A percentile compares a stretch with the other conserved stretches of the same genome.
phyloP scores from a whole-genome alignment of 2,329 filamentous ascomycete species.

The Penicillium sp. region DNA sequence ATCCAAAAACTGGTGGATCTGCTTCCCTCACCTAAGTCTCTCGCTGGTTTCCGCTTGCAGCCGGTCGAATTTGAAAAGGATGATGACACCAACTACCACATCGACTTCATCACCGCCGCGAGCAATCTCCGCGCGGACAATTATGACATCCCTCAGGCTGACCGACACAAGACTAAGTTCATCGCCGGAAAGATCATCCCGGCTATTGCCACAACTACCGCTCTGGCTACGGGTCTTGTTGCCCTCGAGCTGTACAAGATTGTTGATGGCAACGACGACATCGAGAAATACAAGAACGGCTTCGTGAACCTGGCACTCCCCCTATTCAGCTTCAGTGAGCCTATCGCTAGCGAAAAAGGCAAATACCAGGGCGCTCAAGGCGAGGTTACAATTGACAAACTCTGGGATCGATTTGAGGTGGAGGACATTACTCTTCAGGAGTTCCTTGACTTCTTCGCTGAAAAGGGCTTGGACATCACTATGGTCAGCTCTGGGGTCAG shows the following conservation, averaged over 20 bases:
- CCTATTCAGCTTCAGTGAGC: constrained; percentile 98
- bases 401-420: constrained; percentile 96
- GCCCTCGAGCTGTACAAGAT: constrained; percentile 94
- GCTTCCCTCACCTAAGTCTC: constrained; percentile 72
- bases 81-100: constrained; percentile 95
- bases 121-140: constrained; percentile 96
- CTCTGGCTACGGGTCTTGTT: constrained; percentile 89
- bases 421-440: constrained; percentile 79
- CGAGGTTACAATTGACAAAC: constrained; percentile 81
- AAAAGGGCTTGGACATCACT: constrained; percentile 73
- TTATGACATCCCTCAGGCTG: constrained; percentile 91
- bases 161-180: constrained; percentile 98
- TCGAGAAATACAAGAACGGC: constrained; percentile 99
- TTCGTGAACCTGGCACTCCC: constrained; percentile 95
- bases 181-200: constrained; percentile 99
- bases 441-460: constrained; percentile 76
- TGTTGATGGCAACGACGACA: constrained; percentile 89
- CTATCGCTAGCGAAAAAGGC: constrained; percentile 88
- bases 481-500: constrained; percentile 99
- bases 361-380: constrained; percentile 76
- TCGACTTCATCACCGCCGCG: constrained; percentile 96
- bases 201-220: constrained; percentile 95
- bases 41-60: constrained; percentile 83
- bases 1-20: constrained; percentile 66
- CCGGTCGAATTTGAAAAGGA: constrained; percentile 99